These are phyloP conservation scores for Penicillium simplicissimum DNA, from an alignment of 495 filamentous ascomycete genomes.

Conservation along the genomic window DNA sequence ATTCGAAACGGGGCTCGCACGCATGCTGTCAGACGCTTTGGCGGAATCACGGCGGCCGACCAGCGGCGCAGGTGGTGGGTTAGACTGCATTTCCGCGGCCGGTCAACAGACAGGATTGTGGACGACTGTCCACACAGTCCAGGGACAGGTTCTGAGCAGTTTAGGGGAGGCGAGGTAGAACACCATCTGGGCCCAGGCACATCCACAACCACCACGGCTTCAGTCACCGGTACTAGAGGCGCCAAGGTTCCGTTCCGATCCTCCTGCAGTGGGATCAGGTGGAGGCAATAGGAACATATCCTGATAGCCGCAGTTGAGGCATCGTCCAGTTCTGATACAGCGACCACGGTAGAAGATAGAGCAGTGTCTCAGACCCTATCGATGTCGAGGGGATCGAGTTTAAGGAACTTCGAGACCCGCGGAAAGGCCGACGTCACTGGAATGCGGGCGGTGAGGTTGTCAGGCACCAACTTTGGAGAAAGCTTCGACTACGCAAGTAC, in stretches of 20 bases:
- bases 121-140: conserved; percentile 8
- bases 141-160: conserved; percentile 11
- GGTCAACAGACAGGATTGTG: conserved; percentile 4
- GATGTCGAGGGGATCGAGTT: not conserved
- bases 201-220: conserved; percentile 9
- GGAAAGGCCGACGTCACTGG: conserved; percentile 30
- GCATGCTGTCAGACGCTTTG: conserved; percentile 25
- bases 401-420: conserved; percentile 5
- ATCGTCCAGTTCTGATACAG: conserved; percentile 9
- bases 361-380: not conserved
- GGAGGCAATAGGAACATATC: conserved; percentile 30
- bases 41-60: conserved; percentile 25
- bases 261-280: conserved; percentile 26
- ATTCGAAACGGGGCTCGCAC: conserved; percentile 28
- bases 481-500: not conserved
- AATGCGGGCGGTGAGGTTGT: conserved; percentile 18
- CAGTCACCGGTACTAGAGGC: conserved; percentile 27
- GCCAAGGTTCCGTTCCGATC: conserved; percentile 31
- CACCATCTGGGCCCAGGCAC: conserved; percentile 13
- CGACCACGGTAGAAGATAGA: not conserved
- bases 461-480: conserved; percentile 2
- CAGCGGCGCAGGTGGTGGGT: conserved; percentile 23
- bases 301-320: conserved; percentile 13
- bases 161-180: not conserved
- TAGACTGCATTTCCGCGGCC: conserved; percentile 26